A percentile compares a stretch with the other conserved stretches of the same genome.
phyloP scores from a whole-genome alignment of 129 eudicot genomes.

The Deinandra increscens region DNA sequence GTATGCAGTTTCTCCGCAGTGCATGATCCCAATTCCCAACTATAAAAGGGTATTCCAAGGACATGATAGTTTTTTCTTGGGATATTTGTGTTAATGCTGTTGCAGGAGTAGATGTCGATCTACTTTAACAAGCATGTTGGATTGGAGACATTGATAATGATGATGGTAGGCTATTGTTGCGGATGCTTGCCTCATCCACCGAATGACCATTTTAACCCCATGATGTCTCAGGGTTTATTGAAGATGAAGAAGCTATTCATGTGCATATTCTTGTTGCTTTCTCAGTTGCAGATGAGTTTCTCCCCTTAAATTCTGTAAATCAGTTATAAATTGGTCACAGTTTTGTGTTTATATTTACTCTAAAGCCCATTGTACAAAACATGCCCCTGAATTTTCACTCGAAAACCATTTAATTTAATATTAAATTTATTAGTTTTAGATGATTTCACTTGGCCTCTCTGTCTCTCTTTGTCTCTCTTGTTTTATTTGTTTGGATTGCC shows the following conservation, averaged over 20 bases:
- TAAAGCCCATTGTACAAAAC: conserved; percentile 44
- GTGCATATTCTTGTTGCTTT: conserved; percentile 71
- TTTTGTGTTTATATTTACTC: conserved; percentile 31
- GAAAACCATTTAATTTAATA: conserved; percentile 35
- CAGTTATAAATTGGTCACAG: conserved; percentile 29
- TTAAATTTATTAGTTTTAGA: conserved; percentile 15
- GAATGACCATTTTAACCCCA: conserved; percentile 6
- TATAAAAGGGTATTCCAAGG: background rate
- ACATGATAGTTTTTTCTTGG: background rate
- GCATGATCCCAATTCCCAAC: background rate
- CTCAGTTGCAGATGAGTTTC: conserved; percentile 97
- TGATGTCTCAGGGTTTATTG: conserved; percentile 33
- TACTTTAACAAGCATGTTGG: background rate
- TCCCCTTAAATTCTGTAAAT: conserved; percentile 75
- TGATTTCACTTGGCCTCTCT: background rate
- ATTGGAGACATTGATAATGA: conserved; percentile 13
- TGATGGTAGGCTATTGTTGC: background rate
- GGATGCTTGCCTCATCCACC: background rate
- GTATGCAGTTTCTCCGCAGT: conserved; percentile 26
- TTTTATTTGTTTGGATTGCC: conserved; percentile 21
- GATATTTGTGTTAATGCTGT: background rate
- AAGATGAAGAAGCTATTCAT: conserved; percentile 36
- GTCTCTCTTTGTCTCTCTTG: background rate
- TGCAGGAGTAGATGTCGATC: conserved; percentile 7
- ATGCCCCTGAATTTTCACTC: conserved; percentile 20